Base-by-base conservation (phyloP, 2,329 filamentous ascomycete species). In the Coniochaeta hoffmannii region DNA sequence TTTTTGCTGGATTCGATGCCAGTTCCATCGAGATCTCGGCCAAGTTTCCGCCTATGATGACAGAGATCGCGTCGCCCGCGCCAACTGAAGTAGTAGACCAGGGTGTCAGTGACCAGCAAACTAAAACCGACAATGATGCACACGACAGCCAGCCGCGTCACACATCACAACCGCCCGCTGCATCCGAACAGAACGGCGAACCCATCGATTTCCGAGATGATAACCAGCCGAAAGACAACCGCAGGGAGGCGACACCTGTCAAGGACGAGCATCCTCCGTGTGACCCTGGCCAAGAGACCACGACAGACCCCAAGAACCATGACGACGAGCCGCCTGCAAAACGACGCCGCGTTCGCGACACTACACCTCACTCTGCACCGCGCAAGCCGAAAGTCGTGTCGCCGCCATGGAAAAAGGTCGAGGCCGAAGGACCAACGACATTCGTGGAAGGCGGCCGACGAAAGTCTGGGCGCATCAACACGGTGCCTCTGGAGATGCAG, bases 391-490 rank as follows among this genome's bases (percentile, higher is more conserved):
- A 86, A 72, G 73, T 76, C 54, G 78, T 80, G 58, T 97, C 93
- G 60, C 94, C 94, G 61, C 94, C 94, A 22, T 99, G 94, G 94
- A 97, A 94, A 75, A 89, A 85, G 65, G 81, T 89, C 59, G 81
- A 81, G 57, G 90, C 88, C 38, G 89, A 96, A 28, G 94, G 94
- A 0, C 94, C 94, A 22, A 94, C 93, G 3, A 88, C 89, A 0
- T 92, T 95, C 68, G 81, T 88, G 49, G 82, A 80, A 73, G 88
- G 80, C 81, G 90, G 89, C 51, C 80, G 80, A 60, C 79, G 85
- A 58, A 86, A 85, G 65, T 88, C 85, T 22, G 83, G 83, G 38
- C 79, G 85, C 58, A 82, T 83, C 63, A 87, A 87, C 65, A 68
- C 68, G 2, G 64, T 83, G 14, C 80, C 81, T 17, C 58, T 79